Evolutionary conservation across 2,329 filamentous ascomycete species (phyloP), one percentile per base, ranked within the genome.

Genomic region (Fusarium circinatum): DNA sequence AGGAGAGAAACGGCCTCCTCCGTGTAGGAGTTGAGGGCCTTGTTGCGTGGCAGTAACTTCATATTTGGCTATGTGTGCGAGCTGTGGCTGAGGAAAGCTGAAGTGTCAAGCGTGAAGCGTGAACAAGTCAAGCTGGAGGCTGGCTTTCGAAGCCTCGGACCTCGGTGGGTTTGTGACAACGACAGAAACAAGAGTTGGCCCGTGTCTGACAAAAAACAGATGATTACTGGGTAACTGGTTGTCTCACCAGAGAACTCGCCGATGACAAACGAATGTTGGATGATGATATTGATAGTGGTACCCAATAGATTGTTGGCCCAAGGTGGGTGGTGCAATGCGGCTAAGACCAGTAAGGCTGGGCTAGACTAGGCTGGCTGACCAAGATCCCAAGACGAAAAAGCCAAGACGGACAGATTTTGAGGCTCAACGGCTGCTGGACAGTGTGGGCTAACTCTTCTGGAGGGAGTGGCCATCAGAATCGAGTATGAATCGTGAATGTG

Each of bases 1-100:
- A 85, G 76, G 26, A 86, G 80, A 44, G 83, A 84, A 58, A 86
- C 79, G 34, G 81, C 80, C 77, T 85, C 82, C 64, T 83, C 83
- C 78, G 82, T 81, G 54, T 83, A 74, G n/a, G 80, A 79, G 48
- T 82, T 81, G 59, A 82, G 80, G 52, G 82, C 75, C 68, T 81
- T 81, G 56, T 81, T 81, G 57, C 82, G 81, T 47, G 80, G 79
- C 58, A 83, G 76, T 58, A 85, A 78, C 80, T 85, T 85, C 84
- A 85, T 85, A 20, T 62, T 70, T 55, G 56, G 32, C 32, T 22
- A 28, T 20, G 32, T 36, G 30, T 58, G 41, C 20, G 41, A 48
- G 41, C 58, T 70, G 68, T 71, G 73, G 54, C 65, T 75, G 68
- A 39, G 69, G 66, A 49, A 65, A 65, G 57, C 45, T 65, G 61